Base-by-base conservation (phyloP, 2,329 filamentous ascomycete genomes). In the Ophiostoma perfectum region DNA sequence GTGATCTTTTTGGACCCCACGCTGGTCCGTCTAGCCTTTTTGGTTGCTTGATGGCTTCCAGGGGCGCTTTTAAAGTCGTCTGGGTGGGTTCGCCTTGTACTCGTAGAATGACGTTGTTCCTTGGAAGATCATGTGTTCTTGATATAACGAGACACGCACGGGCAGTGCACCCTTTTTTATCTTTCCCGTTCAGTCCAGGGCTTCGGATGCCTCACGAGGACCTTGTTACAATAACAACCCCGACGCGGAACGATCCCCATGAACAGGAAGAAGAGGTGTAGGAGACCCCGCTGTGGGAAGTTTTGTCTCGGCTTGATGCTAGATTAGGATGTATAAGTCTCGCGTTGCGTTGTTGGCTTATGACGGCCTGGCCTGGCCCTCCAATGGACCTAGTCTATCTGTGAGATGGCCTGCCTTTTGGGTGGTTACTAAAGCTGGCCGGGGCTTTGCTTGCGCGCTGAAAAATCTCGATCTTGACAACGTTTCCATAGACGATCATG, bases 1-100 rank as follows among this genome's bases (percentile, higher is more conserved):
- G 49, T 49, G 65, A 66, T 66, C 65, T 66, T 66, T 66, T 66
- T 66, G 65, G 65, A 66, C 65, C 65, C 65, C 65, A 66, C 65
- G 65, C 36, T 58, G 11, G 42, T 38, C 47, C 47, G 65, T 42
- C 45, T n/a, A 65, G 64, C 64, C 45, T n/a, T 7, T 52, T 9
- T 49, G 16, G 18, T 36, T 5, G 18, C n/a, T 65, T 47, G 18
- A n/a, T 36, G 6, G 16, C n/a, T 55, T 41, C 16, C 58, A 39
- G 58, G 7, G 38, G 16, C 38, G 38, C 58, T 36, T 39, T 16
- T 1, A 12, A 39, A 16, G 55, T 14, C 3, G 14, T 18, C 38
- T 39, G 16, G 18, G 16, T n/a, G 14, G 8, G 27, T 27, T 41
- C 4, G n/a, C 4, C 4, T 63, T 9, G 60, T 39, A 18, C 4